Base-by-base conservation (phyloP, 441 rosid genomes). In the Brassica balearica region DNA sequence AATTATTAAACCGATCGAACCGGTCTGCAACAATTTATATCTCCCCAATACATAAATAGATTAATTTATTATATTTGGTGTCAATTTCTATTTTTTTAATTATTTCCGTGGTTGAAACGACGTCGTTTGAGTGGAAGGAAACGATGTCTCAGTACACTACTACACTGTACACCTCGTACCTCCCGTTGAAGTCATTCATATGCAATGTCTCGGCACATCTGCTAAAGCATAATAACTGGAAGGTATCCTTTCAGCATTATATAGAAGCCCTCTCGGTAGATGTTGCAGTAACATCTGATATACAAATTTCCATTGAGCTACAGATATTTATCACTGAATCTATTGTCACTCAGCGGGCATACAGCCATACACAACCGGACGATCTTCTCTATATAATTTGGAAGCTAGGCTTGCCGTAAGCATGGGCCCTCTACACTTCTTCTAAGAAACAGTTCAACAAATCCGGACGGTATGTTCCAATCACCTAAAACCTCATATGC, bases 151-250 rank as follows among this genome's bases (percentile, higher is more conserved):
- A 27, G 32, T 27, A 27, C 5, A 27, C 0, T 27, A 27, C 5
- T 27, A 27, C 5, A 27, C 0, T 27, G 32, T 32, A 32, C 1
- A 32, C 36, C 36, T 32, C 7, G 3, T 38, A 8, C 11, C 51
- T 4, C 12, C 48, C 48, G 10, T 41, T 41, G 48, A 10, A 41
- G 10, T 43, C 53, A 46, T 3, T 43, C 53, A 46, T 3, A 46
- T 46, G 53, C 53, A 46, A 46, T 46, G 53, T 12, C 53, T 46
- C 53, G 12, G 53, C 53, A 46, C 1, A 89, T 88, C 97, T 95
- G 76, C 81, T 91, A 61, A 86, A 92, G 75, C 84, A 80, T 84
- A 86, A 95, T 81, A 89, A 91, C 80, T 95, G 99, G 99, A 95
- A 91, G 93, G 97, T 91, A 85, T 34, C 71, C 14, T 71, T 29